These are phyloP conservation scores for Debaryomycetaceae sp. DNA, from an alignment of 1,139 yeast genomes.

Conservation along the genomic window DNA sequence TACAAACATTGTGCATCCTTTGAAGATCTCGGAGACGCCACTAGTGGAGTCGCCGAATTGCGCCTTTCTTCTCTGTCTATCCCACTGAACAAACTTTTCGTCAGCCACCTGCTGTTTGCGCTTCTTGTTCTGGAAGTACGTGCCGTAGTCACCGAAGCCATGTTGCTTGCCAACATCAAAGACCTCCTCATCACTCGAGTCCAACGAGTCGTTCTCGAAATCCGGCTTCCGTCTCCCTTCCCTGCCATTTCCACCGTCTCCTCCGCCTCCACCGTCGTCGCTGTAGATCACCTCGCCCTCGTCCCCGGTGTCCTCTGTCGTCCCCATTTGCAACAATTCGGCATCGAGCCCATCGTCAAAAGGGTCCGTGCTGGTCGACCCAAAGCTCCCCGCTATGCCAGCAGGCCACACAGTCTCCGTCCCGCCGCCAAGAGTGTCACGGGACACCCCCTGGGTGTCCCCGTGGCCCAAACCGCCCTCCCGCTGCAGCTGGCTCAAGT, in stretches of 20 bases:
- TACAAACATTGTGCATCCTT: slow-evolving; percentile 64
- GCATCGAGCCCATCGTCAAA: slow-evolving; percentile 41
- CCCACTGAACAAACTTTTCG: slow-evolving; percentile 48
- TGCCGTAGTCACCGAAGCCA: slow-evolving; percentile 65
- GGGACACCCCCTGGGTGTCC: neutral
- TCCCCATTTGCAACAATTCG: slow-evolving; percentile 3
- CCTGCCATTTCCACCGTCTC: neutral
- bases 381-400: slow-evolving; percentile 2
- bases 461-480: neutral
- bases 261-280: neutral
- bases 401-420: neutral
- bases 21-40: slow-evolving; percentile 43
- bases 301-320: neutral
- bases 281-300: neutral
- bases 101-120: slow-evolving; percentile 69
- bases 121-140: slow-evolving; percentile 67
- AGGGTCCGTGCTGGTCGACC: slow-evolving; percentile 28
- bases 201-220: neutral
- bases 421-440: slow-evolving; percentile 1
- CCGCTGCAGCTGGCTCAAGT: slow-evolving; percentile 19
- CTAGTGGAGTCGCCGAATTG: slow-evolving; percentile 10
- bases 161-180: slow-evolving; percentile 33
- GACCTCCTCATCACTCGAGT: neutral
- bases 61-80: slow-evolving; percentile 32
- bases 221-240: slow-evolving; percentile 2